Conservation (phyloP, 768 basidiomycete species). For the Tephrocybe sp. region DNA sequence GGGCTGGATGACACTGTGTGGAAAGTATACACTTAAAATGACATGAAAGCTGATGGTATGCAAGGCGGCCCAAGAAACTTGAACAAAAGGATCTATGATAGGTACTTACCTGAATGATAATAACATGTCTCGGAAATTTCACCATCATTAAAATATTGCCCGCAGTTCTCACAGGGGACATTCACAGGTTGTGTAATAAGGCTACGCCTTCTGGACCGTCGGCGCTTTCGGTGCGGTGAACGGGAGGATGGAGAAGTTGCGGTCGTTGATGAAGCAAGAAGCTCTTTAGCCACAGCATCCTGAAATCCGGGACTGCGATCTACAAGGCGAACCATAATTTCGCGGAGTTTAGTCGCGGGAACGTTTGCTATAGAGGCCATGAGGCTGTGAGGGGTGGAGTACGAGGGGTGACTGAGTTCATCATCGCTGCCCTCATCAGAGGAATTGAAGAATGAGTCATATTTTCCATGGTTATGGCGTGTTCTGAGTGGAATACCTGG, state of each 20-base stretch:
- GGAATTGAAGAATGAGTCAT: background rate
- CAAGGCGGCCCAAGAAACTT: background rate
- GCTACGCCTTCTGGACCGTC: conserved; percentile 11
- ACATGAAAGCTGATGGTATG: background rate
- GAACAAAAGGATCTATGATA: background rate
- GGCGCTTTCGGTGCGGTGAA: conserved; percentile 13
- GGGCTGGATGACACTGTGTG: background rate
- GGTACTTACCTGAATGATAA: conserved; percentile 37
- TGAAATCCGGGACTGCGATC: conserved; percentile 31
- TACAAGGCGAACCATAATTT: conserved; percentile 35
- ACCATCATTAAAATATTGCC: conserved; percentile 9
- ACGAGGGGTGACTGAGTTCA: conserved; percentile 2
- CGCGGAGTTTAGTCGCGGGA: conserved; percentile 35
- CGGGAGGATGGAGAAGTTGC: conserved; percentile 3
- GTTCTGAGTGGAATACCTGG: background rate
- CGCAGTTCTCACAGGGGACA: conserved; percentile 19
- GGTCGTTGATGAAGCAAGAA: conserved; percentile 14
- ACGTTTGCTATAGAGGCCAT: conserved; percentile 33
- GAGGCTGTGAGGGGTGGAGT: conserved; percentile 19
- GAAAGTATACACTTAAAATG: background rate
- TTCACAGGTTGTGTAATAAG: conserved; percentile 4
- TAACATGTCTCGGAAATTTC: conserved; percentile 11
- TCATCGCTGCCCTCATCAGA: conserved; percentile 10
- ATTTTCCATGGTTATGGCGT: conserved; percentile 10
- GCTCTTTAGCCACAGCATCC: conserved; percentile 36